Conservation (phyloP, 208 protist genomes). For the Crithidia expoeki region DNA sequence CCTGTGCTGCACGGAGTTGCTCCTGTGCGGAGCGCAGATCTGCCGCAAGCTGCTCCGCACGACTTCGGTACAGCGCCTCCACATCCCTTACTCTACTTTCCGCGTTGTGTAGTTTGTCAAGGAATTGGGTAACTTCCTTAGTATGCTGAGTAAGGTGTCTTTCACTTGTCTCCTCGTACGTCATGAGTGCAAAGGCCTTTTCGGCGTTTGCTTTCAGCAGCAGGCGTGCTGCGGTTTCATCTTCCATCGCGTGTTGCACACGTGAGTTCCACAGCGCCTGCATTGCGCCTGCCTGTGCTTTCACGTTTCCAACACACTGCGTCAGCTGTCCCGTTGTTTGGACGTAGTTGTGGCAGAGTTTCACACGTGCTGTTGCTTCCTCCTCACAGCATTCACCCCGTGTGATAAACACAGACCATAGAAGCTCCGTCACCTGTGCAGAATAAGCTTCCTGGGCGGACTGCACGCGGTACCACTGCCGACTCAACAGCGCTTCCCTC, state of each 20-base stretch:
- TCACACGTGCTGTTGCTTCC: neutral
- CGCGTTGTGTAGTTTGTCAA: neutral
- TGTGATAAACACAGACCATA: neutral
- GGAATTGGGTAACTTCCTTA: neutral
- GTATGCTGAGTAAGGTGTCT: neutral
- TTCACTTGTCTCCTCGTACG: neutral
- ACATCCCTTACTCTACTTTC: neutral
- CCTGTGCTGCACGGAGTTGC: neutral
- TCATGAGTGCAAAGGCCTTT: neutral
- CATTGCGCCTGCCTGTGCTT: neutral
- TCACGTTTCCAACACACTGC: neutral
- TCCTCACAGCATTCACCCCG: slow-evolving; percentile 3
- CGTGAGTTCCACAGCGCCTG: neutral
- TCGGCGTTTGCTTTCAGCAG: slow-evolving; percentile 1
- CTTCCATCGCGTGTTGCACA: neutral
- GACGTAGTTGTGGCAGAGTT: neutral
- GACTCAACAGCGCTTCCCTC: slow-evolving; percentile 12
- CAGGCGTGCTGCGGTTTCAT: neutral
- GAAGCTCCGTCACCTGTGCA: neutral
- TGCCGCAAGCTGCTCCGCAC: neutral
- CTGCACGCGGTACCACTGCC: slow-evolving; percentile 9
- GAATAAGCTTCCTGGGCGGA: neutral
- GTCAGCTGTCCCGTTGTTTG: neutral
- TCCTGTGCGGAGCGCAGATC: slow-evolving; percentile 4
- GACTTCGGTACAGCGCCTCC: neutral